These are phyloP conservation scores for Nelumbo lutea DNA, from an alignment of 164 flowering plant genomes.

Conservation along the genomic window DNA sequence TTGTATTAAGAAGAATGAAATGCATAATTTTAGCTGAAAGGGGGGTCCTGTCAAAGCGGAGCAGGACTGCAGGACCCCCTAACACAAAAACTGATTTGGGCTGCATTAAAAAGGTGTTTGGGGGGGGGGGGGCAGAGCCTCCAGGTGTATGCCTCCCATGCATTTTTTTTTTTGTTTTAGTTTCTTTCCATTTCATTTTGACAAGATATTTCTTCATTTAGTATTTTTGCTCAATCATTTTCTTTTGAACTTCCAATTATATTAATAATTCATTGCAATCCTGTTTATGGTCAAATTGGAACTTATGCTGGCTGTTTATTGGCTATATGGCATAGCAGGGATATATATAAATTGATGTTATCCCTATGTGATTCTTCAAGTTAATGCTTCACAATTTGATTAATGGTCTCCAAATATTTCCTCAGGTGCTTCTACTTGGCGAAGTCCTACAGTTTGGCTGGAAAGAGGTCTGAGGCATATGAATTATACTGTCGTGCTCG, in stretches of 20 bases:
- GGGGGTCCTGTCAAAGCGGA: too few species aligned
- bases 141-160: too few species aligned
- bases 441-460: constrained; percentile 90
- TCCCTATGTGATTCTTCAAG: background rate
- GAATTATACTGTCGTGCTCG: constrained; percentile 70
- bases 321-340: background rate
- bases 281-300: background rate
- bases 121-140: too few species aligned
- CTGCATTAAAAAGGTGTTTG: too few species aligned
- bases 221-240: background rate
- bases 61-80: too few species aligned
- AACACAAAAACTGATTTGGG: too few species aligned
- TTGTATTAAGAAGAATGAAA: too few species aligned
- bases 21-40: too few species aligned
- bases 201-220: background rate
- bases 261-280: background rate
- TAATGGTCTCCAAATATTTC: constrained; percentile 11
- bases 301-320: background rate
- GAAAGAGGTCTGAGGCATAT: constrained; percentile 89
- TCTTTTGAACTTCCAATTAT: background rate
- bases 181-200: background rate
- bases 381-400: background rate
- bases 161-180: too few species aligned
- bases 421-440: constrained; percentile 95
- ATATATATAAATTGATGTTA: background rate